Base-by-base conservation (phyloP, 2,329 filamentous ascomycete species). In the Ceratocystis eucalypticola region DNA sequence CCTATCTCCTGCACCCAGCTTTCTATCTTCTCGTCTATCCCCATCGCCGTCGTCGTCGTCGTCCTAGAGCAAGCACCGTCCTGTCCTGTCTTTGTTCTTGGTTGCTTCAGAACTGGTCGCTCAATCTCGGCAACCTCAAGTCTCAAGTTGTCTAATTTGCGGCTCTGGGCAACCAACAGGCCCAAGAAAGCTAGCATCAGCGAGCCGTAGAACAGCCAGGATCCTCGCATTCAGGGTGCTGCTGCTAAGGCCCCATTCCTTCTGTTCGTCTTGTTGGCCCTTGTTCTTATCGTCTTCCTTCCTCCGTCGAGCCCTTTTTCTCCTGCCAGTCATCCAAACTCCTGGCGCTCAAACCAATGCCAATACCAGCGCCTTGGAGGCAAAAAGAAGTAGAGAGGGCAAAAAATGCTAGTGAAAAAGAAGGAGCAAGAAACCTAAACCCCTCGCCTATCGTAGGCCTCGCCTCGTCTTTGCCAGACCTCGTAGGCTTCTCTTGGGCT, bases 61-160 rank as follows among this genome's bases (percentile, higher is more conserved):
- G 8, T 5, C 37, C 37, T 10, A 41, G 37, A 41, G 37, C 37
- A 41, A 41, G 6, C 4, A 28, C 30, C 17, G n/a, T 55, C 20
- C 48, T 57, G n/a, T 55, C 20, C 48, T 57, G n/a, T 20, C 30
- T 57, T 28, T 57, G 15, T 25, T 53, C 10, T 25, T 57, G 53
- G 22, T 17, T 57, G n/a, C n/a, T 25, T 57, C 20, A 25, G 30
- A 17, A 17, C 12, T 30, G 53, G 25, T 6, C 10, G 12, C 17
- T 33, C 53, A 57, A 57, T 57, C 17, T 57, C 53, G 53, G 28
- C 53, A 57, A 57, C 53, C 20, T 57, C 53, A 17, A 57, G 53
- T 57, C 53, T 57, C 50, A 28, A 28, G 20, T 55, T 25, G 7
- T 55, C 28, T 57, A 57, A 57, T 57, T 33, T 57, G 53, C 22